Conservation (phyloP, 2,329 filamentous ascomycete genomes). For the Arthroderma sp. region DNA sequence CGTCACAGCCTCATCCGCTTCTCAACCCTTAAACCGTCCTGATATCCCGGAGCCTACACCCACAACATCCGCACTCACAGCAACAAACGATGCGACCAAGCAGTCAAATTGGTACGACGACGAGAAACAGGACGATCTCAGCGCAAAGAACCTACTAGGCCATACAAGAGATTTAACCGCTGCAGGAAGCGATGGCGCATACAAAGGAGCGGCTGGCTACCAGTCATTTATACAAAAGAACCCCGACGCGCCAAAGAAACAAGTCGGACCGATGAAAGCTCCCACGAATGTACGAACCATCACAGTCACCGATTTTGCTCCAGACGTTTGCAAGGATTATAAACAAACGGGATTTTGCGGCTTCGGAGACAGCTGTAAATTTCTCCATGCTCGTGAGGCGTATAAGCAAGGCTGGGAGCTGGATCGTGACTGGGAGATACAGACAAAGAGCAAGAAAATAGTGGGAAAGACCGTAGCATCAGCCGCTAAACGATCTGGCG, state of each 20-base stretch:
- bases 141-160: conserved; percentile 34
- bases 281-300: conserved; percentile 82
- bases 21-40: conserved; percentile 29
- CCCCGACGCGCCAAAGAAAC: conserved; percentile 54
- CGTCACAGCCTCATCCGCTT: conserved; percentile 49
- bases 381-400: conserved; percentile 48
- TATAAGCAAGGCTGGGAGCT: conserved; percentile 89
- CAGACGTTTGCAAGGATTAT: conserved; percentile 92
- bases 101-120: conserved; percentile 82
- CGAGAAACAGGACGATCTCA: conserved; percentile 36
- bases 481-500: conserved; percentile 28
- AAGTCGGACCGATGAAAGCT: conserved; percentile 72
- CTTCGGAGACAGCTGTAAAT: conserved; percentile 68
- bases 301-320: conserved; percentile 79
- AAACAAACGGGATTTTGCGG: conserved; percentile 59
- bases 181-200: conserved; percentile 48
- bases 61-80: conserved; percentile 38
- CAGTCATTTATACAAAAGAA: conserved; percentile 69
- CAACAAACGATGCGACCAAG: conserved; percentile 72
- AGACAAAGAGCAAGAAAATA: conserved; percentile 43
- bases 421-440: conserved; percentile 83
- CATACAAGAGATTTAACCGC: conserved; percentile 17
- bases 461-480: conserved; percentile 37
- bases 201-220: conserved; percentile 62
- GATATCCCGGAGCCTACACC: conserved; percentile 39